Conservation (phyloP, 2,329 filamentous ascomycete genomes). For the Monilinia vaccinii-corymbosi region DNA sequence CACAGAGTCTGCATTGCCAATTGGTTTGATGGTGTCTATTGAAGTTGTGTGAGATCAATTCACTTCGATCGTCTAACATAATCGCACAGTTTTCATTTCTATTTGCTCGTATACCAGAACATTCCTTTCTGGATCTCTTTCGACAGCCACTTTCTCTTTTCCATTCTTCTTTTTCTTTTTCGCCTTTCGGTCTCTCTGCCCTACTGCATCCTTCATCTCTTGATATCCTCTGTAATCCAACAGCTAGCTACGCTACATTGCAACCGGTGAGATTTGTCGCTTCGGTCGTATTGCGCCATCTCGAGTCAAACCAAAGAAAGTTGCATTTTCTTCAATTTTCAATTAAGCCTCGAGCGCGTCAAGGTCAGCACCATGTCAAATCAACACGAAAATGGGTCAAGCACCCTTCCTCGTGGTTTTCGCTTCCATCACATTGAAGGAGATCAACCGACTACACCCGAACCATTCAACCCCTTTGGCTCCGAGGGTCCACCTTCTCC, state of each 20-base stretch:
- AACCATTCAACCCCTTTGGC: slow-evolving; percentile 18
- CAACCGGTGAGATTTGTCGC: slow-evolving; percentile 5
- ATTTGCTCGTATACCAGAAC: too few relatives aligned
- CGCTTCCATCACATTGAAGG: slow-evolving; percentile 22
- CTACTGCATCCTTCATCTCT: neutral
- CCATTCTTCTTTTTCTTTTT: neutral
- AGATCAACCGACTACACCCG: slow-evolving; percentile 24
- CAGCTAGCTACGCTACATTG: too few relatives aligned
- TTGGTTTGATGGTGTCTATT: too few relatives aligned
- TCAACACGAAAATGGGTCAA: slow-evolving; percentile 24
- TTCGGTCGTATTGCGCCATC: slow-evolving; percentile 11
- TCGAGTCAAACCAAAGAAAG: too few relatives aligned
- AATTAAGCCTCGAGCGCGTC: slow-evolving; percentile 16
- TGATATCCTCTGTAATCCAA: slow-evolving; percentile 14
- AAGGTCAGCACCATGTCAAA: slow-evolving; percentile 19
- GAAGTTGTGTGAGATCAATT: too few relatives aligned
- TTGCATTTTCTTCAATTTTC: neutral
- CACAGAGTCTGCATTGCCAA: too few relatives aligned
- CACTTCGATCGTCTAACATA: too few relatives aligned
- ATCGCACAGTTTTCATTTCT: too few relatives aligned
- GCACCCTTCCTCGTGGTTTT: slow-evolving; percentile 27
- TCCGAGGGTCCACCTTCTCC: slow-evolving; percentile 24
- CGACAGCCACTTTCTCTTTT: too few relatives aligned
- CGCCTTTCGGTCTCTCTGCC: neutral
- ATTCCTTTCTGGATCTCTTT: too few relatives aligned